Conservation (phyloP, 176 grass and related monocot species). For the Aegilops tauschii region DNA sequence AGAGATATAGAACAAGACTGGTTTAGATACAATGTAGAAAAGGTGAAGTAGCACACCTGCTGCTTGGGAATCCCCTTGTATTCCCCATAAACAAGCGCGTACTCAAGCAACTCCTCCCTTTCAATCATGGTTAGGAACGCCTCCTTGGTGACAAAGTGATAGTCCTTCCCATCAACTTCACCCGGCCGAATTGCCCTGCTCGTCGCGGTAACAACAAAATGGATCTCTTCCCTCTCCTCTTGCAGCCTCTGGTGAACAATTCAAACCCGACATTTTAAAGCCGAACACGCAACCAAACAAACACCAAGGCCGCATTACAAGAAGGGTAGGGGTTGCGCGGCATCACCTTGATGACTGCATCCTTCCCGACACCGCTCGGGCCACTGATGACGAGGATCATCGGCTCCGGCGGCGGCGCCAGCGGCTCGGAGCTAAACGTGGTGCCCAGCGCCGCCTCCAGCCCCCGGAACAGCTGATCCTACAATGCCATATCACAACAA, state of each 20-base stretch:
- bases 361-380: conserved; percentile 94
- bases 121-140: conserved; percentile 87
- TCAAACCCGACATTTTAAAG: background rate
- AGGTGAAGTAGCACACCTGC: conserved; percentile 48
- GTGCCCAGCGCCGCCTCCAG: conserved; percentile 75
- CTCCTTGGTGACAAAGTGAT: conserved; percentile 87
- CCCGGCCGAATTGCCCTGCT: conserved; percentile 62
- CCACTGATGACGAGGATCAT: conserved; percentile 91
- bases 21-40: background rate
- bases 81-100: conserved; percentile 91
- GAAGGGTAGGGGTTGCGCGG: background rate
- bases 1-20: background rate
- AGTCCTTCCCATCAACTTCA: conserved; percentile 94
- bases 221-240: conserved; percentile 77
- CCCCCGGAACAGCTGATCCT: conserved; percentile 65
- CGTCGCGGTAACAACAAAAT: conserved; percentile 82
- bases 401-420: conserved; percentile 64
- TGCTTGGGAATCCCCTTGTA: conserved; percentile 96
- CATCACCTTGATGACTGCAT: conserved; percentile 86
- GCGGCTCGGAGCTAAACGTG: conserved; percentile 77
- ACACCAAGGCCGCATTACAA: background rate
- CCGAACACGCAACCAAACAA: background rate
- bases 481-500: conserved; percentile 2
- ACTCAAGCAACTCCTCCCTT: conserved; percentile 79
- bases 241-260: conserved; percentile 60